Evolutionary conservation across 129 eudicot species (phyloP), one percentile per base, ranked within the genome.

Genomic region (Deinandra increscens): DNA sequence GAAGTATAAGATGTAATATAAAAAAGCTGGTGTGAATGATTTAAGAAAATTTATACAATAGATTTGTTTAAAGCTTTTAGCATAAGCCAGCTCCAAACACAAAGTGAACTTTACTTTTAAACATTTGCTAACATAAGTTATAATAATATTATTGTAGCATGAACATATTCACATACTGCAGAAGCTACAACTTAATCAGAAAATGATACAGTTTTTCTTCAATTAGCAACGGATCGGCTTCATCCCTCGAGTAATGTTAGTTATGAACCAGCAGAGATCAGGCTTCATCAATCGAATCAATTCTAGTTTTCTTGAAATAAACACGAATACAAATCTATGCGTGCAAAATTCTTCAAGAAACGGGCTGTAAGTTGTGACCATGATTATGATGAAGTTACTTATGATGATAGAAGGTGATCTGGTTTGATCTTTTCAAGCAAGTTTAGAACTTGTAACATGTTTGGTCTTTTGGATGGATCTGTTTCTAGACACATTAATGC

Each of bases 401-500:
- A 38, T 79, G 69, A 45, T 54, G 60, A 55, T 69, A 75, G 64
- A 59, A 59, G 4, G 13, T 64, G 56, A 54, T 84, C 66, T 55
- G 74, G 43, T 80, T 75, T 85, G 60, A 85, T 80, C 54, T 64
- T 82, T 80, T 93, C 97, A 46, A 93, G 85, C 97, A 89, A 81
- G 69, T 84, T 93, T 74, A 89, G 69, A 71, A 93, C 92, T 55
- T 93, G 88, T 9, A 74, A 83, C 96, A 93, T 93, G 46, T 84
- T 87, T 18, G 98, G 98, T 66, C 98, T 89, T 60, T 77, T 78
- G 34, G 83, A 72, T 67, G 96, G 97, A 17, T 89, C 92, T 29
- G 84, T 12, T 70, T 93, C 98, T 53, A 93, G 81, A 81, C 98
- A 93, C 85, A 77, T 81, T 69, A 86, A 18, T 59, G 98, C 95